phyloP scores from a whole-genome alignment of 2,329 filamentous ascomycete species.

The Berkeleyomyces basicola region DNA sequence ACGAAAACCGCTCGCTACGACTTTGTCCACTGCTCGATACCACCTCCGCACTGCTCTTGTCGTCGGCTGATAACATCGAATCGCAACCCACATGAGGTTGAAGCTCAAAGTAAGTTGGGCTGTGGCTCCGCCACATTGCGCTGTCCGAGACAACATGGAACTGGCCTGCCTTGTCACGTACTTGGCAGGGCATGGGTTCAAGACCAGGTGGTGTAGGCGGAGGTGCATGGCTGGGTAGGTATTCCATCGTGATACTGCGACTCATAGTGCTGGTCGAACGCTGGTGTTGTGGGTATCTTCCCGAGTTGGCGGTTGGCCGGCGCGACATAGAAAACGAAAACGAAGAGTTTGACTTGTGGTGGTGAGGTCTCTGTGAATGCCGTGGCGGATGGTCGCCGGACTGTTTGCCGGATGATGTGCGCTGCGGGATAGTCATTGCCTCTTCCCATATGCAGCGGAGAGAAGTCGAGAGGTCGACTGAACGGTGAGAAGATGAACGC shows the following conservation, averaged over 20 bases:
- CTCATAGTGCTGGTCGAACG: constrained; percentile 4
- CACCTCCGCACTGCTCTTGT: neutral
- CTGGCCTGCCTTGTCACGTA: constrained; percentile 7
- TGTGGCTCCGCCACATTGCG: neutral
- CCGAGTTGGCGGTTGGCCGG: neutral
- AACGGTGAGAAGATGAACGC: constrained; percentile 3
- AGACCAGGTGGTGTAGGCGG: constrained; percentile 2
- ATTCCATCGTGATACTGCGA: constrained; percentile 6
- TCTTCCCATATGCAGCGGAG: constrained; percentile 9
- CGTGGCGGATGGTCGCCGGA: neutral
- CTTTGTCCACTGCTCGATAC: neutral
- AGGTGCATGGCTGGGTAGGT: neutral
- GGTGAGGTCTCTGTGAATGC: neutral
- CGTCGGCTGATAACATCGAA: neutral
- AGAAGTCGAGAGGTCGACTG: constrained; percentile 3
- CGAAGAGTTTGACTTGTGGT: neutral
- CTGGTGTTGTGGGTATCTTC: neutral
- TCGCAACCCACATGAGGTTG: neutral
- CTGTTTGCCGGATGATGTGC: constrained; percentile 3
- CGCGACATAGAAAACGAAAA: constrained; percentile 1
- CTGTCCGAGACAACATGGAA: constrained; percentile 11
- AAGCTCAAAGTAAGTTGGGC: constrained; percentile 8
- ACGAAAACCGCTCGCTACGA: constrained; percentile 2
- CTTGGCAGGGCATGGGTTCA: constrained; percentile 4
- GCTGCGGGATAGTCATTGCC: constrained; percentile 2